Conservation (phyloP, 805 yeast species). For the Nakazawaea sp. region DNA sequence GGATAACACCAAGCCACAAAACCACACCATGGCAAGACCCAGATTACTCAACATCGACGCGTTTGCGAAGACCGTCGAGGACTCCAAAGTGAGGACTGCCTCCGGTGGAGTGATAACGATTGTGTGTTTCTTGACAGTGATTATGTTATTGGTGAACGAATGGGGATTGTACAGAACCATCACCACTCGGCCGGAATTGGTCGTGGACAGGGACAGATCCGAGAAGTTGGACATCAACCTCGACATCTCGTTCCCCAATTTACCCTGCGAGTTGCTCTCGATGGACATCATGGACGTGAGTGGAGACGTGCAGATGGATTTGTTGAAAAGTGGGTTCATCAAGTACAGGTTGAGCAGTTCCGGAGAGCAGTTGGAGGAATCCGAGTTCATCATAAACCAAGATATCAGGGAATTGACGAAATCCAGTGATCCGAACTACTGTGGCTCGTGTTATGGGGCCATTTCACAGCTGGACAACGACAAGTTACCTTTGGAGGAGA, state of each 20-base stretch:
- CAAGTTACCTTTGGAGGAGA: constrained; percentile 28
- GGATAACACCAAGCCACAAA: not conserved
- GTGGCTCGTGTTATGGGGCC: constrained; percentile 93
- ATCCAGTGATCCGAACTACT: constrained; percentile 34
- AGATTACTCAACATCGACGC: constrained; percentile 66
- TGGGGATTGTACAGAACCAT: constrained; percentile 67
- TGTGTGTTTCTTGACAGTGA: constrained; percentile 52
- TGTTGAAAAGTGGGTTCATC: constrained; percentile 63
- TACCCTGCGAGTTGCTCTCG: constrained; percentile 80
- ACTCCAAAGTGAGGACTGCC: constrained; percentile 80
- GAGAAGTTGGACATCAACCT: constrained; percentile 70
- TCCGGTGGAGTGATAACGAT: constrained; percentile 88
- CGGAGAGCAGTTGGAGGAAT: constrained; percentile 37
- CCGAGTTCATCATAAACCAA: constrained; percentile 25
- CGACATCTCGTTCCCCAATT: constrained; percentile 74
- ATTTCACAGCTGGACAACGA: constrained; percentile 47
- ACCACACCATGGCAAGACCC: constrained; percentile 19
- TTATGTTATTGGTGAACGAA: constrained; percentile 63
- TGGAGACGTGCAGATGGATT: constrained; percentile 77
- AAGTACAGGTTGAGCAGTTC: constrained; percentile 54
- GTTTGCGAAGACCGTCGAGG: constrained; percentile 92
- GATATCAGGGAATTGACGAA: constrained; percentile 17
- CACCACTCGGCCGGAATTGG: constrained; percentile 72
- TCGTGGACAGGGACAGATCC: constrained; percentile 78
- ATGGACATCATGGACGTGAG: constrained; percentile 85